Percentiles rank a stretch among this genome's conserved stretches.
phyloP scores from a whole-genome alignment of 305 asterid species.

The Fraxinus nigra region DNA sequence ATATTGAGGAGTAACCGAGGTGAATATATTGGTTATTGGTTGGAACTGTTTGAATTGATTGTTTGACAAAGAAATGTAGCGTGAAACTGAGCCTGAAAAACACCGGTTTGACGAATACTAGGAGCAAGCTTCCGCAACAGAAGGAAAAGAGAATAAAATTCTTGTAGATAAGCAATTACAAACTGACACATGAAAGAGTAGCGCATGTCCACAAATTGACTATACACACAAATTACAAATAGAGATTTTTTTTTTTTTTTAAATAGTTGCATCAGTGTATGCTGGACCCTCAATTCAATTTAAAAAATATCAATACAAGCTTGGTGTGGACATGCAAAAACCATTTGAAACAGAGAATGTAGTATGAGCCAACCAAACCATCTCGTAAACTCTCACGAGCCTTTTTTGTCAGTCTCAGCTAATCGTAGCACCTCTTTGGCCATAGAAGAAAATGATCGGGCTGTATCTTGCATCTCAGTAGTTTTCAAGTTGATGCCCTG shows the following conservation, averaged over 20 bases:
- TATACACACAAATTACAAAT: background rate
- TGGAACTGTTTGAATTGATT: too few relatives aligned
- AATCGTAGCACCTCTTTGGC: constrained; percentile 73
- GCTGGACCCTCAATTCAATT: background rate
- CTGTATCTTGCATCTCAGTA: constrained; percentile 84
- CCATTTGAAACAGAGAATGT: background rate
- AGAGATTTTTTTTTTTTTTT: background rate
- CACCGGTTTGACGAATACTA: too few relatives aligned
- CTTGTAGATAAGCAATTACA: background rate
- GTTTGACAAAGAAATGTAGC: background rate
- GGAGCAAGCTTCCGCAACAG: too few relatives aligned
- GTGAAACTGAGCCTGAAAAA: background rate
- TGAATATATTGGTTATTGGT: too few relatives aligned
- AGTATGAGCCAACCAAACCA: background rate
- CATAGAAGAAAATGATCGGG: constrained; percentile 79
- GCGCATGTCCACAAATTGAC: background rate
- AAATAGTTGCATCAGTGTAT: background rate
- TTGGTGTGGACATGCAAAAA: background rate
- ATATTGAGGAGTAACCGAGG: too few relatives aligned
- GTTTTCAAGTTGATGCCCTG: constrained; percentile 85
- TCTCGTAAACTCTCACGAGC: background rate
- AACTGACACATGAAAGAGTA: background rate
- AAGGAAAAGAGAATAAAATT: background rate
- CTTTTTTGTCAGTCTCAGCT: constrained; percentile 54
- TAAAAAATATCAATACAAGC: background rate